Evolutionary conservation across 106 monocot species (phyloP).

Genomic region (Amphibolis antarctica): DNA sequence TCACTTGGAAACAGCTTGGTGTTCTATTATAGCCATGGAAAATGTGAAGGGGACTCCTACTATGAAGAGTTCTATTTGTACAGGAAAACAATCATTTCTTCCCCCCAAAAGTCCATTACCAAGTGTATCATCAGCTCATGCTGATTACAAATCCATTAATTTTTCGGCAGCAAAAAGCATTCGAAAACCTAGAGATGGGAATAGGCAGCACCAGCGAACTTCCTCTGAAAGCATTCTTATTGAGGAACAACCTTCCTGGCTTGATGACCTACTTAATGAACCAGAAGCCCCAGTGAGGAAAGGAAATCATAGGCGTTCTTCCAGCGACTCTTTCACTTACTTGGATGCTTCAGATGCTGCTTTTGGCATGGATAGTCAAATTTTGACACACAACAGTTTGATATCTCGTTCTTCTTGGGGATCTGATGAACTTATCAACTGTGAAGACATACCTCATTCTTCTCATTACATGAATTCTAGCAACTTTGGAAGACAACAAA

Average conservation of each 20-base stretch:
- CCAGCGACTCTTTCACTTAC: conserved; percentile 87
- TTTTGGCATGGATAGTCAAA: conserved; percentile 20
- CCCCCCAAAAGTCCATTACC: conserved; percentile 62
- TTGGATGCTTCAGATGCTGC: conserved; percentile 30
- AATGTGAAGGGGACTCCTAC: conserved; percentile 32
- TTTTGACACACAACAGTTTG: background rate
- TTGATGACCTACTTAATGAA: conserved; percentile 81
- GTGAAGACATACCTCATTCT: conserved; percentile 14
- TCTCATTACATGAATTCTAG: conserved; percentile 20
- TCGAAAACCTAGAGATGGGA: conserved; percentile 30
- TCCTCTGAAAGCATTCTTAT: conserved; percentile 73
- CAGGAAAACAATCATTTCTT: conserved; percentile 49
- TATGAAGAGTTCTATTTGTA: conserved; percentile 20
- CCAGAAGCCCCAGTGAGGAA: conserved; percentile 70
- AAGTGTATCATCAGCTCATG: conserved; percentile 26
- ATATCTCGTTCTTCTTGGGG: conserved; percentile 21
- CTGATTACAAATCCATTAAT: conserved; percentile 23
- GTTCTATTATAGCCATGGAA: conserved; percentile 20
- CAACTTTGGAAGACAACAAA: conserved; percentile 20
- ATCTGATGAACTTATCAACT: conserved; percentile 13
- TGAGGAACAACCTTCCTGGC: conserved; percentile 92
- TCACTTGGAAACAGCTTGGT: background rate
- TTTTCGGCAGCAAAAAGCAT: conserved; percentile 21
- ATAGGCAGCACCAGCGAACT: conserved; percentile 54
- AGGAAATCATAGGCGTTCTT: conserved; percentile 72